Evolutionary conservation across 2,329 filamentous ascomycete genomes (phyloP).

Genomic region (Xylariaceae sp.): DNA sequence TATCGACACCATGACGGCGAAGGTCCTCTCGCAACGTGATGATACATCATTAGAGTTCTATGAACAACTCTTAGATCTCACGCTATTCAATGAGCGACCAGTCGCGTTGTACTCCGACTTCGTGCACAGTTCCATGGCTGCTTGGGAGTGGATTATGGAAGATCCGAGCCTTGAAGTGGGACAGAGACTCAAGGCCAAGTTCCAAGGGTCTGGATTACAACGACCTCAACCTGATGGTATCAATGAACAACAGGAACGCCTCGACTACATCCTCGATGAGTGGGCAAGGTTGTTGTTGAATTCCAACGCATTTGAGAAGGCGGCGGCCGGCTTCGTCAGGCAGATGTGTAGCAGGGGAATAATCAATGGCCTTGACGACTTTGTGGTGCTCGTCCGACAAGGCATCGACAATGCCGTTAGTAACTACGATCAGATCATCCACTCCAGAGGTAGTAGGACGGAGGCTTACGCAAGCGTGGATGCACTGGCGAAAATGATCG

Average conservation of each 20-base stretch:
- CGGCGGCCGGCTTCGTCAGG: constrained; percentile 69
- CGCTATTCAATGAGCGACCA: constrained; percentile 72
- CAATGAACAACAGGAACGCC: constrained; percentile 66
- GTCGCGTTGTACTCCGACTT: constrained; percentile 81
- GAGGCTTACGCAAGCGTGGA: constrained; percentile 63
- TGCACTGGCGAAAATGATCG: constrained; percentile 74
- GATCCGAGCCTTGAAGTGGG: constrained; percentile 60
- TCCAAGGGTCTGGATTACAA: constrained; percentile 38
- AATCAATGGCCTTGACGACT: constrained; percentile 68
- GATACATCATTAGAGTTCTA: constrained; percentile 71
- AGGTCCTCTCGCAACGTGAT: constrained; percentile 66
- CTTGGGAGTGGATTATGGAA: constrained; percentile 75
- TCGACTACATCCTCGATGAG: constrained; percentile 94
- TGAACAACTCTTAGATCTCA: constrained; percentile 70
- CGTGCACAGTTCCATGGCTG: constrained; percentile 71
- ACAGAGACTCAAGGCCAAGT: constrained; percentile 65
- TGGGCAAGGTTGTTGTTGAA: constrained; percentile 83
- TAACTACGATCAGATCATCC: constrained; percentile 67
- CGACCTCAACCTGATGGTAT: constrained; percentile 47
- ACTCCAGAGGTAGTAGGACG: constrained; percentile 53
- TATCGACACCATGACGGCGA: constrained; percentile 67
- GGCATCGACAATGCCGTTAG: constrained; percentile 76
- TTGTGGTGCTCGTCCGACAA: constrained; percentile 71
- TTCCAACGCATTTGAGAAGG: constrained; percentile 67
- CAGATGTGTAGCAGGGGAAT: constrained; percentile 73